These are phyloP conservation scores for Blumeria graminis DNA, from an alignment of 2,329 filamentous ascomycete species.

Conservation along the genomic window DNA sequence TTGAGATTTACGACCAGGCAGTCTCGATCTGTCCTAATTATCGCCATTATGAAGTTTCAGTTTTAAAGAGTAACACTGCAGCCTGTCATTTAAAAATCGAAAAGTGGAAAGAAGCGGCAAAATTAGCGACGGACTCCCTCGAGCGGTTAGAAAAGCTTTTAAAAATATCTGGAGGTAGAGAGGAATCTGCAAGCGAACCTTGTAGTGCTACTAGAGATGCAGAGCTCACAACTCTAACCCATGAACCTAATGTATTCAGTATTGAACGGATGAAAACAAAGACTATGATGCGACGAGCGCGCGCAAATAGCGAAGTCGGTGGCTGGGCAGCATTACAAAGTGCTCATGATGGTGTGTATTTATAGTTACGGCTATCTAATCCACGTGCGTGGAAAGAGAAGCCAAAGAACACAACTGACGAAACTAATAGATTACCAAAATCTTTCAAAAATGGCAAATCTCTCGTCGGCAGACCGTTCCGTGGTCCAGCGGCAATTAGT, in stretches of 20 bases:
- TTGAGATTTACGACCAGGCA: conserved; percentile 63
- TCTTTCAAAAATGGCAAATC: conserved; percentile 31
- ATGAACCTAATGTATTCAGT: neutral
- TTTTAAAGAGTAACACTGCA: conserved; percentile 70
- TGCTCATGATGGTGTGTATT: conserved; percentile 28
- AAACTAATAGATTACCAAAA: conserved; percentile 39
- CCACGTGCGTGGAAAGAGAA: too few species aligned
- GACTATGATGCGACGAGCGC: conserved; percentile 33
- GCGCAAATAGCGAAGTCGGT: conserved; percentile 34
- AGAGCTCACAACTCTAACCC: conserved; percentile 20
- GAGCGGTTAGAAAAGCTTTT: conserved; percentile 43
- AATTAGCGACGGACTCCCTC: conserved; percentile 46
- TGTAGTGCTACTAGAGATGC: conserved; percentile 20
- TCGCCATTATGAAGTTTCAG: conserved; percentile 67
- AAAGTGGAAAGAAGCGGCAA: conserved; percentile 65
- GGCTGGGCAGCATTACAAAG: conserved; percentile 63
- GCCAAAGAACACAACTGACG: too few species aligned
- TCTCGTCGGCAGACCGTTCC: conserved; percentile 40
- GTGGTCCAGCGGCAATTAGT: conserved; percentile 42
- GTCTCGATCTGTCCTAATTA: conserved; percentile 59
- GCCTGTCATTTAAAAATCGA: conserved; percentile 69
- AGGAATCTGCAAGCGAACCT: conserved; percentile 19
- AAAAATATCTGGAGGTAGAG: conserved; percentile 29
- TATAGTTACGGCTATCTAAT: conserved; percentile 1
- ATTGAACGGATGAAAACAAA: conserved; percentile 60